These are phyloP conservation scores for Carex pumila DNA, from an alignment of 176 grass and related monocot genomes.

Conservation along the genomic window DNA sequence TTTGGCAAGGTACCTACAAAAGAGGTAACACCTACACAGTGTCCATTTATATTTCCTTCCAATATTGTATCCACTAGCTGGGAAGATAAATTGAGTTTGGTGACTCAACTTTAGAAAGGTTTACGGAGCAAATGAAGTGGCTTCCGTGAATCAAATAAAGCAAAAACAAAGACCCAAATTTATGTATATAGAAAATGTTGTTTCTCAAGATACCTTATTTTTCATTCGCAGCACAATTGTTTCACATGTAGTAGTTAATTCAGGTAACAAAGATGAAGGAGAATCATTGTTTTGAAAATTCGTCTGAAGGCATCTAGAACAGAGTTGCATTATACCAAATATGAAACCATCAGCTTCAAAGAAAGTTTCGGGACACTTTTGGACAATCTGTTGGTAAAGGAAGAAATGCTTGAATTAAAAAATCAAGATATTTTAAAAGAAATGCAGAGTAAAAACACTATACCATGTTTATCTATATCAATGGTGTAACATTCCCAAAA, in stretches of 20 bases:
- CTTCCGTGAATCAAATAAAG: background rate
- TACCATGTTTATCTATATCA: background rate
- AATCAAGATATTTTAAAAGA: background rate
- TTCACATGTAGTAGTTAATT: constrained; percentile 56
- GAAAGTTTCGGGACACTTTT: constrained; percentile 65
- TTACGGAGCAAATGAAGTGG: background rate
- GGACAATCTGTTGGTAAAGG: constrained; percentile 43
- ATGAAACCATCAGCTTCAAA: constrained; percentile 68
- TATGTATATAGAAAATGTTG: background rate
- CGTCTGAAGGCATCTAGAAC: constrained; percentile 42
- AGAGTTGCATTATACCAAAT: constrained; percentile 54
- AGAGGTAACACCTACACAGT: background rate
- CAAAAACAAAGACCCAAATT: background rate
- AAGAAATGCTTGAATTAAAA: background rate
- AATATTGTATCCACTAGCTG: background rate
- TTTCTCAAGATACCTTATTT: constrained; percentile 47
- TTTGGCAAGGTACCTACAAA: constrained; percentile 2
- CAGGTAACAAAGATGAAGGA: constrained; percentile 52
- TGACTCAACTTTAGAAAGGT: background rate
- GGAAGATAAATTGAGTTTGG: background rate
- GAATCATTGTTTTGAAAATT: constrained; percentile 48
- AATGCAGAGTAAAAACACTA: background rate
- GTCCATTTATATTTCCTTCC: background rate
- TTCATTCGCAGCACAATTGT: constrained; percentile 48
- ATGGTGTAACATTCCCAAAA: background rate